phyloP scores from a whole-genome alignment of 2,329 filamentous ascomycete species.

The Didymella segeticola region DNA sequence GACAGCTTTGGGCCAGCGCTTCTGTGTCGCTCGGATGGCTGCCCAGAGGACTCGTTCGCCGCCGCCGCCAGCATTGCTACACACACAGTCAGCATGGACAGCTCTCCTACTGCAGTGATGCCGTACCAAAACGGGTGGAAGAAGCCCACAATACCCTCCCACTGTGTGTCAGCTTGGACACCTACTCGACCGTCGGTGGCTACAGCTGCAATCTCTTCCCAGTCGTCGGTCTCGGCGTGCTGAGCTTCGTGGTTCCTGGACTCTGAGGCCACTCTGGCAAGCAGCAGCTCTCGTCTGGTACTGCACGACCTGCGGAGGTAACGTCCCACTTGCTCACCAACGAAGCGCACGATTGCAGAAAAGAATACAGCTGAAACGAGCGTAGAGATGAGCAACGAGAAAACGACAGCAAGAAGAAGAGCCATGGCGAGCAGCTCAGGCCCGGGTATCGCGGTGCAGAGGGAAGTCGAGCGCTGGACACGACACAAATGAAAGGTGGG shows the following conservation, averaged over 20 bases:
- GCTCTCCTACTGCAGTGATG: constrained; percentile 27
- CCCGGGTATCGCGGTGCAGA: constrained; percentile 19
- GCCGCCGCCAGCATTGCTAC: constrained; percentile 90
- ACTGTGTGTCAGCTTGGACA: constrained; percentile 63
- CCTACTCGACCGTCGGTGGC: not conserved
- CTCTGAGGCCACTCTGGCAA: constrained; percentile 42
- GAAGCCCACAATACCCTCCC: constrained; percentile 89
- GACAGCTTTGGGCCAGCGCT: constrained; percentile 84
- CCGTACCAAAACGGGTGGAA: constrained; percentile 94
- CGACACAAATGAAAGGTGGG: constrained; percentile 33
- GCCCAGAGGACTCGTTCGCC: constrained; percentile 97
- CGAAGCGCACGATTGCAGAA: constrained; percentile 35
- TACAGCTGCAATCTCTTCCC: constrained; percentile 52
- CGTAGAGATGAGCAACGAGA: constrained; percentile 36
- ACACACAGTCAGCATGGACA: constrained; percentile 23
- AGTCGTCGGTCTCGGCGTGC: constrained; percentile 57
- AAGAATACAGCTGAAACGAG: constrained; percentile 34
- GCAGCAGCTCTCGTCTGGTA: constrained; percentile 42
- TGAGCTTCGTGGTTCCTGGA: constrained; percentile 33
- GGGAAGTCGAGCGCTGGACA: constrained; percentile 15
- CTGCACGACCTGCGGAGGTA: constrained; percentile 42
- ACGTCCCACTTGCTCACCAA: constrained; percentile 37
- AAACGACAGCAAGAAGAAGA: constrained; percentile 29
- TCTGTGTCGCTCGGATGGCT: constrained; percentile 88
- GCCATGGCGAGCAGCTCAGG: constrained; percentile 32